Percentiles rank a stretch among this genome's conserved stretches.
Conservation (phyloP, 805 yeast genomes). For the Candida oleophila region DNA sequence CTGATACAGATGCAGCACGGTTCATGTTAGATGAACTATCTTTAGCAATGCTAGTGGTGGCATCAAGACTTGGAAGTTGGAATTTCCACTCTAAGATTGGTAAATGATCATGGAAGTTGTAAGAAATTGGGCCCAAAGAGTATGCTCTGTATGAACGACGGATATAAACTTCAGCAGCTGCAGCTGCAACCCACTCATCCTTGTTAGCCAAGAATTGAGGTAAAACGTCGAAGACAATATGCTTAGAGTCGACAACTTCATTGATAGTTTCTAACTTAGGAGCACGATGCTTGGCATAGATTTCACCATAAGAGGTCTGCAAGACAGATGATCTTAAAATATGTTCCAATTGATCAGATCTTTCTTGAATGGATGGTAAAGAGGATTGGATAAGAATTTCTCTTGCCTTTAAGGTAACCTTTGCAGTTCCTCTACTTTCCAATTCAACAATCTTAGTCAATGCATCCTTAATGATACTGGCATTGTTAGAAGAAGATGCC, state of each 20-base stretch:
- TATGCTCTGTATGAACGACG: conserved; percentile 98
- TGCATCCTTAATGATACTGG: conserved; percentile 64
- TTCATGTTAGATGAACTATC: conserved; percentile 42
- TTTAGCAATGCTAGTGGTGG: conserved; percentile 24
- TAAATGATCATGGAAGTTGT: conserved; percentile 51
- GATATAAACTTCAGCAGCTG: conserved; percentile 95
- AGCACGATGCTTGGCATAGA: conserved; percentile 67
- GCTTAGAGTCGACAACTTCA: conserved; percentile 94
- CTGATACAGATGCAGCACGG: conserved; percentile 91
- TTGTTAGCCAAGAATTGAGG: conserved; percentile 82
- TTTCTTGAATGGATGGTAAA: conserved; percentile 91
- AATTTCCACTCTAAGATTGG: conserved; percentile 88
- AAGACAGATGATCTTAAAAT: conserved; percentile 89
- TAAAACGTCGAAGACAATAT: conserved; percentile 93
- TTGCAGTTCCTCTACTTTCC: conserved; percentile 87
- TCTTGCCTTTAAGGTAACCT: conserved; percentile 92
- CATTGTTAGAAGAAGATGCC: conserved; percentile 68
- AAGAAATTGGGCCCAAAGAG: conserved; percentile 73
- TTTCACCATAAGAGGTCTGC: conserved; percentile 85
- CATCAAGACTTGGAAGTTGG: conserved; percentile 69
- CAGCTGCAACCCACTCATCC: conserved; percentile 88
- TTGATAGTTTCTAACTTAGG: conserved; percentile 80
- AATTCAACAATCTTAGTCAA: conserved; percentile 81
- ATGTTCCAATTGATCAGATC: conserved; percentile 96
- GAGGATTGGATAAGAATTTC: conserved; percentile 96